phyloP scores from a whole-genome alignment of 1,139 yeast species.

The Suhomyces taliae region DNA sequence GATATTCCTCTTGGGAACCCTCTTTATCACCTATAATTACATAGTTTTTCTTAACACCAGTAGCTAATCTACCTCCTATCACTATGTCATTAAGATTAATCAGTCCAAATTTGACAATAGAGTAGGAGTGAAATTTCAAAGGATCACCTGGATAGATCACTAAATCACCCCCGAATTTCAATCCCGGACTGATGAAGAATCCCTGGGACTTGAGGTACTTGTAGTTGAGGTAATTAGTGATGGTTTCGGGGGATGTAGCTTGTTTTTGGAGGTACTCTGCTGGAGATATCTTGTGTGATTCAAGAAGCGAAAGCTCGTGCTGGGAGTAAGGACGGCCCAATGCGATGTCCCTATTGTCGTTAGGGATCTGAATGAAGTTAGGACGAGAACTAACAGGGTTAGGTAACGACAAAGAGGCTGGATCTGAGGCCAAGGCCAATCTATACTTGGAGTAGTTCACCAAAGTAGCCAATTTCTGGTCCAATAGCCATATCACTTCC shows the following conservation, averaged over 20 bases:
- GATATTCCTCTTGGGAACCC: constrained; percentile 5
- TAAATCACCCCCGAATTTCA: constrained; percentile 86
- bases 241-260: not conserved
- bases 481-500: constrained; percentile 69
- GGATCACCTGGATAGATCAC: constrained; percentile 97
- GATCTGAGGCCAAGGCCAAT: constrained; percentile 3
- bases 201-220: constrained; percentile 45
- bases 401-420: not conserved
- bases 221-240: constrained; percentile 12
- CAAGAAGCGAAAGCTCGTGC: not conserved
- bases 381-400: not conserved
- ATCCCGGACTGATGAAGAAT: constrained; percentile 74
- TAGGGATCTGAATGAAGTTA: constrained; percentile 7
- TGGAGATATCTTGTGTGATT: constrained; percentile 1
- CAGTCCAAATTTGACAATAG: constrained; percentile 61
- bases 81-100: constrained; percentile 57
- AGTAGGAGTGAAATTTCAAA: constrained; percentile 82
- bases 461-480: constrained; percentile 38
- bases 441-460: constrained; percentile 29
- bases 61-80: constrained; percentile 86
- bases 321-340: not conserved
- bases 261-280: not conserved
- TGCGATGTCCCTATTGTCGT: constrained; percentile 2
- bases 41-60: constrained; percentile 89
- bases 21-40: constrained; percentile 52